A percentile compares a stretch with the other conserved stretches of the same genome.
Conservation (phyloP, 1,139 yeast species). For the Zhuliangozyma blackwelliae region DNA sequence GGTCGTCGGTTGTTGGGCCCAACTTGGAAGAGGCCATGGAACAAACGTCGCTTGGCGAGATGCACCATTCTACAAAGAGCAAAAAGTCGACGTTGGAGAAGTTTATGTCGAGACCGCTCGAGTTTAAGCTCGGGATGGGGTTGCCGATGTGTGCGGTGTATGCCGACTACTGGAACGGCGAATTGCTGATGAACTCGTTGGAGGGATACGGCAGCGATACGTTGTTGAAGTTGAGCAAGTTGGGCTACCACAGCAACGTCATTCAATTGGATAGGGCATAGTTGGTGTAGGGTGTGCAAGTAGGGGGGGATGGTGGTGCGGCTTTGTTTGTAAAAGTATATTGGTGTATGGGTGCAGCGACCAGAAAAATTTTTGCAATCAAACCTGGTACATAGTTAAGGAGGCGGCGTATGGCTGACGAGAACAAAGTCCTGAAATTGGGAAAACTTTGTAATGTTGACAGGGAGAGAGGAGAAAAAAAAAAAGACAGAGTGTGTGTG, state of each 20-base stretch:
- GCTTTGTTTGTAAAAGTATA: too few relatives aligned
- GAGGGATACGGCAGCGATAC: conserved; percentile 94
- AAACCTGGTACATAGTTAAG: too few relatives aligned
- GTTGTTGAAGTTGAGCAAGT: conserved; percentile 68
- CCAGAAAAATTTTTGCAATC: too few relatives aligned
- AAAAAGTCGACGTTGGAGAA: conserved; percentile 36
- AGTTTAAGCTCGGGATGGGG: conserved; percentile 77
- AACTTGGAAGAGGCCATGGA: conserved; percentile 18
- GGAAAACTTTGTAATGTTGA: too few relatives aligned
- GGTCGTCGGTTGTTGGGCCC: conserved; percentile 30
- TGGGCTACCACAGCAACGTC: conserved; percentile 64
- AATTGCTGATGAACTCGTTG: conserved; percentile 70
- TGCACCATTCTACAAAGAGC: conserved; percentile 23
- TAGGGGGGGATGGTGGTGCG: too few relatives aligned
- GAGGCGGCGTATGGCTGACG: too few relatives aligned
- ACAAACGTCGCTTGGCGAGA: conserved; percentile 36
- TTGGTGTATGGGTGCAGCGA: too few relatives aligned
- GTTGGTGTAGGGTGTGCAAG: too few relatives aligned
- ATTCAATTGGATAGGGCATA: conserved; percentile 72
- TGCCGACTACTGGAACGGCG: conserved; percentile 96
- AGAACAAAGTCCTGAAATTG: too few relatives aligned
- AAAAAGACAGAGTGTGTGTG: too few relatives aligned
- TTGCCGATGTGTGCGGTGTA: conserved; percentile 88
- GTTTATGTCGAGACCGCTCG: conserved; percentile 67
- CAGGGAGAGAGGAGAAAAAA: too few relatives aligned